Evolutionary conservation across 2,329 filamentous ascomycete species (phyloP).

Genomic region (Aschersonia sp.): DNA sequence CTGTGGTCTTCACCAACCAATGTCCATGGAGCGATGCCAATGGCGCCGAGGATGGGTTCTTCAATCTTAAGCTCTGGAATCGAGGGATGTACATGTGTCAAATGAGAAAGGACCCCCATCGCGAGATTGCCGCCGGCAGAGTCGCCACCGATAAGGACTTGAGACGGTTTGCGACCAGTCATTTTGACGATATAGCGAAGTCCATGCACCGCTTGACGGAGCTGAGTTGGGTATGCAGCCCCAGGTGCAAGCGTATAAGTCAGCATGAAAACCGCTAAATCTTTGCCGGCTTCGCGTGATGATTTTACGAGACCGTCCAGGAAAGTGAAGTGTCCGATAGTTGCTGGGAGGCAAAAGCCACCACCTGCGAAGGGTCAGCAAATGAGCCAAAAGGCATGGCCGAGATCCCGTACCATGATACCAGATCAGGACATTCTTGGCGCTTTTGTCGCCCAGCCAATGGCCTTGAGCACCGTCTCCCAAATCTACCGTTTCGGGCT

Average conservation of each 20-base stretch:
- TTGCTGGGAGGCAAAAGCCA: slow-evolving; percentile 10
- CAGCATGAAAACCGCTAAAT: slow-evolving; percentile 8
- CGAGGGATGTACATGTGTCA: slow-evolving; percentile 8
- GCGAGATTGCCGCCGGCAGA: slow-evolving; percentile 10
- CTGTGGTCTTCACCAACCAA: slow-evolving; percentile 5
- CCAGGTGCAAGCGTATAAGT: slow-evolving; percentile 9
- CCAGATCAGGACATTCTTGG: slow-evolving; percentile 10
- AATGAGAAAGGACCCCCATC: slow-evolving; percentile 9
- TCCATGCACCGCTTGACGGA: slow-evolving; percentile 8
- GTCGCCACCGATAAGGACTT: slow-evolving; percentile 9
- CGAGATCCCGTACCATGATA: slow-evolving; percentile 7
- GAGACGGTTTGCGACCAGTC: slow-evolving; percentile 3
- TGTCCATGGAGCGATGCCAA: slow-evolving; percentile 8
- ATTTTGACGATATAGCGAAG: slow-evolving; percentile 7
- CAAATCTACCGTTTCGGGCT: slow-evolving; percentile 7
- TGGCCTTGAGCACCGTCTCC: slow-evolving; percentile 7
- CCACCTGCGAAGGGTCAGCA: slow-evolving; percentile 5
- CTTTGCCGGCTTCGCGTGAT: slow-evolving; percentile 3
- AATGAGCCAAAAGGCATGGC: too few relatives aligned
- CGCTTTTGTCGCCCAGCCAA: slow-evolving; percentile 9
- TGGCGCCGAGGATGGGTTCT: slow-evolving; percentile 6
- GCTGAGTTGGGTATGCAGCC: slow-evolving; percentile 9
- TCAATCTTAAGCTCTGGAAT: slow-evolving; percentile 6
- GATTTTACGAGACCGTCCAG: slow-evolving; percentile 6
- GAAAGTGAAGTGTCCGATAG: slow-evolving; percentile 8